These are phyloP conservation scores for Sphaerulina musiva DNA, from an alignment of 2,329 filamentous ascomycete genomes.

Conservation along the genomic window DNA sequence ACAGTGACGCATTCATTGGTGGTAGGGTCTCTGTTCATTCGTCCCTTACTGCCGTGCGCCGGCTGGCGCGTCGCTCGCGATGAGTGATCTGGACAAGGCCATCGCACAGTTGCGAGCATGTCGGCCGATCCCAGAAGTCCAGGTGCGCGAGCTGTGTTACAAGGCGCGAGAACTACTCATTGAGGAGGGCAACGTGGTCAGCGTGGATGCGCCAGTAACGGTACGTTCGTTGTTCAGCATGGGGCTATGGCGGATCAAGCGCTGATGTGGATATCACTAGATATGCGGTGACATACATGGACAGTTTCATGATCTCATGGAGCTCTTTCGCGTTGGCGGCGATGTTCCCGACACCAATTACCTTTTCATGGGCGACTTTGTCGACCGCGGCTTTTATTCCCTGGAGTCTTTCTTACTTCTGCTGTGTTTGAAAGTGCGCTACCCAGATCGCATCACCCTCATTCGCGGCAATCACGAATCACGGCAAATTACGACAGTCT, in stretches of 20 bases:
- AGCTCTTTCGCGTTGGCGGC: slow-evolving; percentile 97
- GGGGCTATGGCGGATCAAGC: not conserved
- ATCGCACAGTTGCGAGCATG: slow-evolving; percentile 94
- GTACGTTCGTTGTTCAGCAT: slow-evolving; percentile 43
- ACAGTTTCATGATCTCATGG: slow-evolving; percentile 97
- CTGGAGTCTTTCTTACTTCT: slow-evolving; percentile 94
- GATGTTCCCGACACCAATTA: slow-evolving; percentile 98
- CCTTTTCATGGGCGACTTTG: slow-evolving; percentile 93
- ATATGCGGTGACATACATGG: slow-evolving; percentile 98
- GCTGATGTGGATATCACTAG: slow-evolving; percentile 36
- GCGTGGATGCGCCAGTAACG: slow-evolving; percentile 89
- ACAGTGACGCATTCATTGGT: not conserved
- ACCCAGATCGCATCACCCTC: slow-evolving; percentile 92
- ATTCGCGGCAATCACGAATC: slow-evolving; percentile 79
- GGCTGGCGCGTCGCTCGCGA: slow-evolving; percentile 36
- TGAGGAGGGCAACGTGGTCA: slow-evolving; percentile 95
- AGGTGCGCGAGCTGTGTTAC: slow-evolving; percentile 95
- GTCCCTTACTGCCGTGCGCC: slow-evolving; percentile 10
- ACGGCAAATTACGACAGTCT: slow-evolving; percentile 92
- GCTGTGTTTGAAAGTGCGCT: slow-evolving; percentile 91
- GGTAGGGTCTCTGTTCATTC: not conserved
- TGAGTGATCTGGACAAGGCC: slow-evolving; percentile 92
- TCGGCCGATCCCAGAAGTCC: slow-evolving; percentile 87
- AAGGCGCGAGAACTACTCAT: slow-evolving; percentile 94
- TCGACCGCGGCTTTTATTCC: slow-evolving; percentile 96